Conservation (phyloP, 345 rosid genomes). For the Dimocarpus longan region DNA sequence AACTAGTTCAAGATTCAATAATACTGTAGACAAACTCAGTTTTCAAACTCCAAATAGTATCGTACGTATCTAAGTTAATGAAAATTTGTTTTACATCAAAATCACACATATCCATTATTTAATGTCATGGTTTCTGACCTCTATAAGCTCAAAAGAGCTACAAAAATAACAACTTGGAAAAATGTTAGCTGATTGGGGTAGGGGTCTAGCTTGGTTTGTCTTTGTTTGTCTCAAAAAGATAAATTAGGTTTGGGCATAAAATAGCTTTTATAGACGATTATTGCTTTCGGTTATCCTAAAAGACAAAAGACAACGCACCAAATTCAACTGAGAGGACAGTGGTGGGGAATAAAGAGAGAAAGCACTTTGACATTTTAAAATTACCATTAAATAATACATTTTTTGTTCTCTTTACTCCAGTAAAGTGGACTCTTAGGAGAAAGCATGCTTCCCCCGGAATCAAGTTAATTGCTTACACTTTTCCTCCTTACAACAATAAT, state of each 20-base stretch:
- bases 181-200: constrained; percentile 18
- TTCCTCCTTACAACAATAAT: constrained; percentile 11
- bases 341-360: constrained; percentile 53
- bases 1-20: no score
- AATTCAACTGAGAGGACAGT: constrained; percentile 44
- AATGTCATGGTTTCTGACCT: no score
- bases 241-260: constrained; percentile 40
- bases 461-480: constrained; percentile 2
- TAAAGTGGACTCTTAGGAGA: constrained; percentile 22
- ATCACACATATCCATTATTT: no score
- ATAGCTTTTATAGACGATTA: constrained; percentile 34
- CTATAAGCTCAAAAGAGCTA: constrained; percentile 3
- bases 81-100: no score
- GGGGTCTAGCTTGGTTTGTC: constrained; percentile 17
- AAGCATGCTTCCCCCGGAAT: constrained; percentile 19
- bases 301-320: constrained; percentile 56
- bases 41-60: no score
- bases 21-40: no score
- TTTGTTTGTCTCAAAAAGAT: constrained; percentile 18
- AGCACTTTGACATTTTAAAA: constrained; percentile 15
- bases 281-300: constrained; percentile 45
- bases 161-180: background rate
- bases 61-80: no score
- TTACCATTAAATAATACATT: background rate
- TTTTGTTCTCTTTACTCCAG: background rate